These are phyloP conservation scores for Cymbopogon flexuosus DNA, from an alignment of 202 grass and related monocot genomes.

Conservation along the genomic window DNA sequence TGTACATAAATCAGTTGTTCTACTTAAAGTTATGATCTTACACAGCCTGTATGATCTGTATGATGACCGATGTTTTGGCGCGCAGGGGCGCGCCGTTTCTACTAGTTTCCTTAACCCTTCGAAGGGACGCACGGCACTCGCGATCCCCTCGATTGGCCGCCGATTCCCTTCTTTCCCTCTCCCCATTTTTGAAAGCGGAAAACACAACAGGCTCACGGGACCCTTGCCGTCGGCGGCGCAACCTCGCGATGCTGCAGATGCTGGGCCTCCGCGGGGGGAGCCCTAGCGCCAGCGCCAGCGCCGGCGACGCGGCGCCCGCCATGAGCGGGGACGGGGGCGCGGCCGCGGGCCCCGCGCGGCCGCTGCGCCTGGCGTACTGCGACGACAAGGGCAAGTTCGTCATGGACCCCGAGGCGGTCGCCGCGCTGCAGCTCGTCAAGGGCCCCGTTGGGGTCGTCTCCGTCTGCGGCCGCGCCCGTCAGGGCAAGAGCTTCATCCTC, in stretches of 20 bases:
- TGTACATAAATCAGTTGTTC: too few species aligned
- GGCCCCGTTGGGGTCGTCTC: slow-evolving; percentile 82
- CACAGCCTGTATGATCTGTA: too few species aligned
- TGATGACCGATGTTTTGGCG: too few species aligned
- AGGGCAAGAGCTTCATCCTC: slow-evolving; percentile 99
- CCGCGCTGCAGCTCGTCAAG: slow-evolving; percentile 86
- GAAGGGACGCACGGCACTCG: neutral
- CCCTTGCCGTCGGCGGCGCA: slow-evolving; percentile 20
- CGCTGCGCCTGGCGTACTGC: slow-evolving; percentile 80
- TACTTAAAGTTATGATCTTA: too few species aligned
- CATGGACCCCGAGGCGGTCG: slow-evolving; percentile 85
- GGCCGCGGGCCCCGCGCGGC: slow-evolving; percentile 32
- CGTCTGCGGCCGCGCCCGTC: slow-evolving; percentile 89
- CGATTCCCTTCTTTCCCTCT: neutral
- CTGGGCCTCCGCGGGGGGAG: slow-evolving; percentile 37
- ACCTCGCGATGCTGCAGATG: slow-evolving; percentile 41
- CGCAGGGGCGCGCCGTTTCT: too few species aligned
- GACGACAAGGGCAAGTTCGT: slow-evolving; percentile 85
- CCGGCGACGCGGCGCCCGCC: slow-evolving; percentile 6
- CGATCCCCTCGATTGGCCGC: neutral
- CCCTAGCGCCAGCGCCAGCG: slow-evolving; percentile 12
- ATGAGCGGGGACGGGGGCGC: slow-evolving; percentile 8
- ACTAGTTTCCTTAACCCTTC: neutral
- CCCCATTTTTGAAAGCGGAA: slow-evolving; percentile 27
- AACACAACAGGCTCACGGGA: neutral